These are phyloP conservation scores for Gentiana dahurica DNA, from an alignment of 257 asterid species.

Conservation along the genomic window DNA sequence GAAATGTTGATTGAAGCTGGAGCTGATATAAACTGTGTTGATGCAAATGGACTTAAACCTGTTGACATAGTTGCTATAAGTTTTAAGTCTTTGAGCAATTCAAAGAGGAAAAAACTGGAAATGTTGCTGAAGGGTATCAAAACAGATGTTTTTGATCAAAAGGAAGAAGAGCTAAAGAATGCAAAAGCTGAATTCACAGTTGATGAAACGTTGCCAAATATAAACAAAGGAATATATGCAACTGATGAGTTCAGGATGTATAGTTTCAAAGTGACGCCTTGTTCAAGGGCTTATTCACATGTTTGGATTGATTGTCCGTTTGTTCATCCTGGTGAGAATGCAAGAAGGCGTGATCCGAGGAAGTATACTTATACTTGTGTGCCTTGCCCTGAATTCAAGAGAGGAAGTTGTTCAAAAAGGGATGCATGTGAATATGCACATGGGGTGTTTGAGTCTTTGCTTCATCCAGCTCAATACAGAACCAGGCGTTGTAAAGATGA, in stretches of 20 bases:
- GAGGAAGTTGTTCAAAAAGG: slow-evolving; percentile 55
- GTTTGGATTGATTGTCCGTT: slow-evolving; percentile 54
- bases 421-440: slow-evolving; percentile 84
- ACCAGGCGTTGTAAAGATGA: slow-evolving; percentile 91
- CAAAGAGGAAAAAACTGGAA: slow-evolving; percentile 39
- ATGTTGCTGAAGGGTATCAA: slow-evolving; percentile 46
- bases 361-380: slow-evolving; percentile 62
- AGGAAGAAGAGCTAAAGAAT: slow-evolving; percentile 26
- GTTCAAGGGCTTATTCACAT: slow-evolving; percentile 49
- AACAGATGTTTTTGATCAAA: slow-evolving; percentile 10
- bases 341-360: slow-evolving; percentile 51
- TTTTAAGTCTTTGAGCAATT: slow-evolving; percentile 22
- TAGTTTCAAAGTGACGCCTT: slow-evolving; percentile 44
- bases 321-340: slow-evolving; percentile 45
- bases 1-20: slow-evolving; percentile 43
- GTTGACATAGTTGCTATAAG: slow-evolving; percentile 45
- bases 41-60: slow-evolving; percentile 53
- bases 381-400: slow-evolving; percentile 93
- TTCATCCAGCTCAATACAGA: slow-evolving; percentile 87
- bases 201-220: slow-evolving; percentile 43
- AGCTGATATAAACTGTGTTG: slow-evolving; percentile 37
- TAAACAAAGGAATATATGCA: slow-evolving; percentile 34
- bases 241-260: slow-evolving; percentile 47
- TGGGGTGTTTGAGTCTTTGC: slow-evolving; percentile 94
- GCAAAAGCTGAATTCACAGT: slow-evolving; percentile 40